A percentile compares a stretch with the other conserved stretches of the same genome.
Evolutionary conservation across 257 asterid genomes (phyloP).

Genomic region (Solanum acaule): DNA sequence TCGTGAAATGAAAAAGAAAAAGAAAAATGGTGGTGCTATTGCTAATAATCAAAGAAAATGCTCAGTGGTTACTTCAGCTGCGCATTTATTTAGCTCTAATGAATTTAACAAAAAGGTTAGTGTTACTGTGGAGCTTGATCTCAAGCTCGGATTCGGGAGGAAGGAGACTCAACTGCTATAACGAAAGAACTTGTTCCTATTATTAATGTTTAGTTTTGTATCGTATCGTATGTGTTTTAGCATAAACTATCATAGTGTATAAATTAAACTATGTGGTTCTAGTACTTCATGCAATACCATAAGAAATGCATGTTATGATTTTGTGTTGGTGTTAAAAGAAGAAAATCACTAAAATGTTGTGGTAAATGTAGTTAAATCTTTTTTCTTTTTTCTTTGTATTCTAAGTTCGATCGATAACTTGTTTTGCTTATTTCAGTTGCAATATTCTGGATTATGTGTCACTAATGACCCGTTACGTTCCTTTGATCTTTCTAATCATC

Average conservation of each 20-base stretch:
- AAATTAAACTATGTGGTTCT: background rate
- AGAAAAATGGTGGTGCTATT: background rate
- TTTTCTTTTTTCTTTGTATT: background rate
- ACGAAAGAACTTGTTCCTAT: background rate
- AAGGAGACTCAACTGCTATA: background rate
- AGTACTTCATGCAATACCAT: no score
- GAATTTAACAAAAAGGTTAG: background rate
- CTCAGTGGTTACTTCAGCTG: slow-evolving; percentile 48
- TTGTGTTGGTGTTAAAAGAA: background rate
- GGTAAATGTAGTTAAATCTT: background rate
- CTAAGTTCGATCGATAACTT: background rate
- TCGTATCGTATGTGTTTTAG: background rate
- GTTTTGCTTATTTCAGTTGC: background rate
- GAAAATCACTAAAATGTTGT: background rate
- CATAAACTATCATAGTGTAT: background rate
- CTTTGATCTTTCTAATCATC: background rate
- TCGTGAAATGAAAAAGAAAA: background rate
- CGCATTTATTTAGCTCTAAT: slow-evolving; percentile 39
- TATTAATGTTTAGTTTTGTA: background rate
- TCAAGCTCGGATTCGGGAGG: slow-evolving; percentile 17
- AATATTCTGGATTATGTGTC: background rate
- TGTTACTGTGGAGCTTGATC: slow-evolving; percentile 48
- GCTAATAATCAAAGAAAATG: slow-evolving; percentile 25
- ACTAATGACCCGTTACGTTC: background rate
- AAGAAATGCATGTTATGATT: background rate